phyloP scores from a whole-genome alignment of 768 basidiomycete genomes.

The Crassisporium funariophilum region DNA sequence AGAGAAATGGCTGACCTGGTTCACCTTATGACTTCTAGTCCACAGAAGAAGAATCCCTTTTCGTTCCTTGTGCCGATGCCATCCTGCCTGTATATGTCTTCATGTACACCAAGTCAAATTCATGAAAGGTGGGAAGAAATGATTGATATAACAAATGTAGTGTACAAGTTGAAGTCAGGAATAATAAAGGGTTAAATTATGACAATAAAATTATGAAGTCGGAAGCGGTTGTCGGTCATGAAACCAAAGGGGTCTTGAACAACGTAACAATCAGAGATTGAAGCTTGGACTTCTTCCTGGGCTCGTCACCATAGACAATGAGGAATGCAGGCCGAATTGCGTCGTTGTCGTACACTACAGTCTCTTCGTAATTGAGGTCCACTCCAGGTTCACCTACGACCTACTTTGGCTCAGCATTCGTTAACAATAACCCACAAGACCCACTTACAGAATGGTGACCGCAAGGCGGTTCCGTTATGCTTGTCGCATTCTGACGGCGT shows the following conservation, averaged over 20 bases:
- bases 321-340: slow-evolving; percentile 69
- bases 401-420: slow-evolving; percentile 29
- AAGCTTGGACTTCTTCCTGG: slow-evolving; percentile 31
- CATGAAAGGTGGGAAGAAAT: slow-evolving; percentile 7
- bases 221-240: slow-evolving; percentile 32
- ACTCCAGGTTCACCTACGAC: slow-evolving; percentile 63
- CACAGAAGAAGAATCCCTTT: slow-evolving; percentile 51
- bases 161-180: slow-evolving; percentile 8
- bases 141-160: slow-evolving; percentile 14
- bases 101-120: slow-evolving; percentile 44
- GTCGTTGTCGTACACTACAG: slow-evolving; percentile 66
- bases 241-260: slow-evolving; percentile 51
- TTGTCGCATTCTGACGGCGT: slow-evolving; percentile 49
- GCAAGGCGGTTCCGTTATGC: slow-evolving; percentile 50
- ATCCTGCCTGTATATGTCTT: slow-evolving; percentile 60
- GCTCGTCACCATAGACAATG: slow-evolving; percentile 55
- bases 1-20: not conserved
- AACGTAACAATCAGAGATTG: slow-evolving; percentile 38
- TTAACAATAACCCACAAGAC: not conserved
- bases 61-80: slow-evolving; percentile 54
- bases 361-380: slow-evolving; percentile 71
- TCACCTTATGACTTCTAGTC: slow-evolving; percentile 35
- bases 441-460: slow-evolving; percentile 61
- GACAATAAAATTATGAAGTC: slow-evolving; percentile 11
- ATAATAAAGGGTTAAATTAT: slow-evolving; percentile 16